A percentile compares a stretch with the other conserved stretches of the same genome.
Conservation (phyloP, 805 yeast genomes). For the Wickerhamiella sorbophila region DNA sequence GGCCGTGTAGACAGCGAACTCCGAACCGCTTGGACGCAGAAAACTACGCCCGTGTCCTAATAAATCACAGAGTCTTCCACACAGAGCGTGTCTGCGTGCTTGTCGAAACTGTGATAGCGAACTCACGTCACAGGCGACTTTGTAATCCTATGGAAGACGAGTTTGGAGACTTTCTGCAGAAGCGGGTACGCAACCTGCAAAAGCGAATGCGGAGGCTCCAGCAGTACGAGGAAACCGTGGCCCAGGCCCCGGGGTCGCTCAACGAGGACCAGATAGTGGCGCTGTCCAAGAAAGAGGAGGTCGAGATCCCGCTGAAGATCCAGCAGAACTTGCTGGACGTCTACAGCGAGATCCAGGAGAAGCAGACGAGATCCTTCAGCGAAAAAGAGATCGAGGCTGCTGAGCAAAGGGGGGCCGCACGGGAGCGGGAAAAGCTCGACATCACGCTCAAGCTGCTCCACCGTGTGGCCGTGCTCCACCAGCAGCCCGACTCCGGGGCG, state of each 20-base stretch:
- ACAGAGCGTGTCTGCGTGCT: too few species aligned
- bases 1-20: too few species aligned
- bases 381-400: conserved; percentile 7
- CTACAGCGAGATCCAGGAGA: conserved; percentile 13
- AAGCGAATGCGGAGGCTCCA: conserved; percentile 26
- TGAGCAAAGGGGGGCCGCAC: conserved; percentile 10
- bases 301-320: conserved; percentile 26
- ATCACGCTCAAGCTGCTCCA: conserved; percentile 18
- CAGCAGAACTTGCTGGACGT: conserved; percentile 19
- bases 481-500: conserved; percentile 9
- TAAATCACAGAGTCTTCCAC: too few species aligned
- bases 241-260: conserved; percentile 18
- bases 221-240: conserved; percentile 23
- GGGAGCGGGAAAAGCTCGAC: conserved; percentile 5
- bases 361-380: conserved; percentile 8
- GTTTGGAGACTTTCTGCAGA: conserved; percentile 15
- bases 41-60: too few species aligned
- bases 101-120: too few species aligned
- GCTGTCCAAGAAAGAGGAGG: conserved; percentile 22
- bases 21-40: too few species aligned
- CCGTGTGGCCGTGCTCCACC: conserved; percentile 24
- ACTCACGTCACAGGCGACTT: too few species aligned
- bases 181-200: conserved; percentile 26
- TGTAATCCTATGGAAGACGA: conserved; percentile 10
- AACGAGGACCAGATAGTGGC: conserved; percentile 27